Conservation (phyloP, 1,284 basidiomycete genomes). For the Nidula niveotomentosa region DNA sequence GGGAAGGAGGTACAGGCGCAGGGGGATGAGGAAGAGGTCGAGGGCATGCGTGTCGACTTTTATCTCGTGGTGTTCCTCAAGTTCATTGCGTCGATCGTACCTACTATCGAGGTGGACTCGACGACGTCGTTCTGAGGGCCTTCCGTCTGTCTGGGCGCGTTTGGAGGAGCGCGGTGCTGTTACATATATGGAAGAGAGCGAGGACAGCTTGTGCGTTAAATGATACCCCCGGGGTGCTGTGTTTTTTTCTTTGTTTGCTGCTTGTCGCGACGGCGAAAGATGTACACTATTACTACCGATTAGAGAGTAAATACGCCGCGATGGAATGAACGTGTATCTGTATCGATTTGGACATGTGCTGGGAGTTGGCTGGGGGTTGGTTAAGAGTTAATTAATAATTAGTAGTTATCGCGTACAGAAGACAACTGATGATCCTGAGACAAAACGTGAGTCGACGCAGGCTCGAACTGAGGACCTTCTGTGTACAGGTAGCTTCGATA, state of each 20-base stretch:
- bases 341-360: background rate
- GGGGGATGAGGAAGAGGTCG: slow-evolving; percentile 67
- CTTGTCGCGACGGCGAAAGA: background rate
- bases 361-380: background rate
- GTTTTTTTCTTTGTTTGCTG: background rate
- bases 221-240: background rate
- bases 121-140: slow-evolving; percentile 73
- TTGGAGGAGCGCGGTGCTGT: too few relatives aligned
- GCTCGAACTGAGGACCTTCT: background rate
- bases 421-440: background rate
- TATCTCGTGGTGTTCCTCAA: slow-evolving; percentile 97
- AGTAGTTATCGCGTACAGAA: too few relatives aligned
- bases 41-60: slow-evolving; percentile 93
- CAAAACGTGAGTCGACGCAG: background rate
- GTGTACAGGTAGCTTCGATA: background rate
- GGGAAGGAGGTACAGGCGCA: slow-evolving; percentile 53
- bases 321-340: background rate
- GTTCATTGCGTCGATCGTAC: slow-evolving; percentile 93
- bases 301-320: background rate
- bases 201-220: background rate
- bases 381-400: background rate
- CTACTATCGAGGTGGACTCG: slow-evolving; percentile 94
- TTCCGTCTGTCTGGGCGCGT: too few relatives aligned
- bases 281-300: background rate
- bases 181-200: too few relatives aligned